Base-by-base conservation (phyloP, 352 stramenopile species). In the Pythium apleroticum region DNA sequence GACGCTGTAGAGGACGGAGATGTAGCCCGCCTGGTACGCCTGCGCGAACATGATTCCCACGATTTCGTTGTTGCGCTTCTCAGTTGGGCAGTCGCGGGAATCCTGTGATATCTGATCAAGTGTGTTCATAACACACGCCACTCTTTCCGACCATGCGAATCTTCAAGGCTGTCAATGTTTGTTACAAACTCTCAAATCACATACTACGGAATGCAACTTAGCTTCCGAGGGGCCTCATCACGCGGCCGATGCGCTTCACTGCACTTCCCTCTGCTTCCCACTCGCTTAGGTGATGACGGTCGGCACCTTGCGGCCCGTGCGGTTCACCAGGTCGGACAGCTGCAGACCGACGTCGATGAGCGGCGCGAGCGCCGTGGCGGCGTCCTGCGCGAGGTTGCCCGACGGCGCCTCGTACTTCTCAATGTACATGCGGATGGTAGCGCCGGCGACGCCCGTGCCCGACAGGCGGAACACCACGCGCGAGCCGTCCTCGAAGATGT, bases 381-480 rank as follows among this genome's bases (percentile, higher is more conserved):
- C 83, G 59, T 90, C 83, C 73, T 90, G 80, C 33, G 66, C 69
- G 67, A 98, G 81, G 49, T 96, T 93, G 58, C 93, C 90, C 48
- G 81, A 88, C 30, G 80, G 74, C 46, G 73, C 54, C 68, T 99
- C 97, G 81, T 99, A 99, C 83, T 99, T 98, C 78, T 99, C 98
- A 71, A 99, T 91, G 89, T 99, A 99, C 93, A 99, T 98, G 68
- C 97, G 93, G 69, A 99, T 96, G 3, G 97, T 99, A 19, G 97
- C 97, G 52, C 97, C 97, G 22, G 94, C 90, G 66, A 97, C 98
- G 54, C 97, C 98, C 35, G 98, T 99, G 58, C 98, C 98, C 64
- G 91, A 98, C 28, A 99, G 83, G 14, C 98, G 93, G 84, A 99
- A 99, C 45, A 99, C 92, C 37, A 98, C 91, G 63, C 98, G 84